Base-by-base conservation (phyloP, 192 early-diverging fungal species). In the Coemansia sp. region DNA sequence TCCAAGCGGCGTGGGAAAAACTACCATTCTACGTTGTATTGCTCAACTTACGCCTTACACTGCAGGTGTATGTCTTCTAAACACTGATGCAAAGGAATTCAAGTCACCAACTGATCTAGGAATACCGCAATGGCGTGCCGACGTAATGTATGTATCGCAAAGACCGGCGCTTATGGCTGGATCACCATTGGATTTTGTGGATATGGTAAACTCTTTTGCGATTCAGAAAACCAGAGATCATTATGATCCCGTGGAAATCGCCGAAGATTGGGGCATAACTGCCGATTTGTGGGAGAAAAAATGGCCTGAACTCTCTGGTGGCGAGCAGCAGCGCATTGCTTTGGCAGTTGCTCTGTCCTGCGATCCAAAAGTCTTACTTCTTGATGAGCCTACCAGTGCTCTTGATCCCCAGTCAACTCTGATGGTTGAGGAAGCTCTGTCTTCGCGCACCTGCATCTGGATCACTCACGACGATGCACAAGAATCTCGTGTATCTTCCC, bases 311-410 rank as follows among this genome's bases (percentile, higher is more conserved):
- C 72, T 95, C 14, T 93, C 91, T 17, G 94, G 94, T 29, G 94
- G 94, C 52, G 93, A 95, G 75, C 86, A 87, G 64, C 94, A 95
- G 65, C 86, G 94, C 17, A 85, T 90, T 59, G 81, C 89, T 0
- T 70, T 95, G 23, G 94, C 94, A 0, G 89, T 95, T 59, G 93
- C 90, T 19, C 70, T 92, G 20, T 84, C 93, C 11, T 84, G 88
- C 57, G 85, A 88, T 8, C 92, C 94, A 4, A 81, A 89, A 20
- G 78, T 94, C 27, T 66, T 95, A 61, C 72, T 95, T 23, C 83
- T 95, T 6, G 93, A 95, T 75, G 93, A 95, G 71, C 94, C 94
- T 3, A 95, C 94, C 1, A 89, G 88, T 17, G 93, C 94, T 2
- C 63, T 96, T 42, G 94, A 96, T 72, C 88, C 89, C 29, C 83